Conservation (phyloP, 2,329 filamentous ascomycete species). For the Clathrospora elynae region DNA sequence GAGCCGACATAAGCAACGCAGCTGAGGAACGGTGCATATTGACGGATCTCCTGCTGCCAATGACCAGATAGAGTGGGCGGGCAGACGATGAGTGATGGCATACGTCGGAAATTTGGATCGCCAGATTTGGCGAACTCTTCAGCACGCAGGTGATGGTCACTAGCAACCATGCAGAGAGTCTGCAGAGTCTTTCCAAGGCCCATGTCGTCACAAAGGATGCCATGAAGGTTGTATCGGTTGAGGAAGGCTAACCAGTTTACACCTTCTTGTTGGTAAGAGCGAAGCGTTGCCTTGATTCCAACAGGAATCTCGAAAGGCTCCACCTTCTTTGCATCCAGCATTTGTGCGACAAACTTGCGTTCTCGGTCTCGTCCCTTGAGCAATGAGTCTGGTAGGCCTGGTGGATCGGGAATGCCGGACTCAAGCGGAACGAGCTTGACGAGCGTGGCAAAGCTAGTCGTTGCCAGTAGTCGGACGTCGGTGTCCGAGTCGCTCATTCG, state of each 20-base stretch:
- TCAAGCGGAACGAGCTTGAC: constrained; percentile 97
- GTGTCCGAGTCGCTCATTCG: constrained; percentile 99
- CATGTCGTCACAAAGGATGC: constrained; percentile 99
- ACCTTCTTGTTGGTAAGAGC: constrained; percentile 97
- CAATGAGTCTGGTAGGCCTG: constrained; percentile 85
- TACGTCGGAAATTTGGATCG: constrained; percentile 73
- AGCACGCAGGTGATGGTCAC: constrained; percentile 90
- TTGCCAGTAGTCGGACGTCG: constrained; percentile 90
- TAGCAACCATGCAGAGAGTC: constrained; percentile 96
- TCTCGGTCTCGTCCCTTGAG: constrained; percentile 91
- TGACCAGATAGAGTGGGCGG: constrained; percentile 95
- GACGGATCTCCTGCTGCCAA: constrained; percentile 97
- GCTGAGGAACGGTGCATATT: constrained; percentile 91
- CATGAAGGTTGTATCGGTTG: constrained; percentile 96
- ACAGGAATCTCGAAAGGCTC: constrained; percentile 93
- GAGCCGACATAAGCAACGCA: constrained; percentile 91
- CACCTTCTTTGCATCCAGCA: constrained; percentile 95
- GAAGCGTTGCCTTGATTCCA: constrained; percentile 93
- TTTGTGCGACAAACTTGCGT: constrained; percentile 93
- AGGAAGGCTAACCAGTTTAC: constrained; percentile 99
- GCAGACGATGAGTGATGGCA: constrained; percentile 94
- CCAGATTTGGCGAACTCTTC: constrained; percentile 87
- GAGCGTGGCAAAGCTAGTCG: constrained; percentile 93
- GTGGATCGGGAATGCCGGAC: constrained; percentile 94
- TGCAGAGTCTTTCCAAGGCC: constrained; percentile 97